Conservation (phyloP, 2,329 filamentous ascomycete species). For the Microcera coccophila region DNA sequence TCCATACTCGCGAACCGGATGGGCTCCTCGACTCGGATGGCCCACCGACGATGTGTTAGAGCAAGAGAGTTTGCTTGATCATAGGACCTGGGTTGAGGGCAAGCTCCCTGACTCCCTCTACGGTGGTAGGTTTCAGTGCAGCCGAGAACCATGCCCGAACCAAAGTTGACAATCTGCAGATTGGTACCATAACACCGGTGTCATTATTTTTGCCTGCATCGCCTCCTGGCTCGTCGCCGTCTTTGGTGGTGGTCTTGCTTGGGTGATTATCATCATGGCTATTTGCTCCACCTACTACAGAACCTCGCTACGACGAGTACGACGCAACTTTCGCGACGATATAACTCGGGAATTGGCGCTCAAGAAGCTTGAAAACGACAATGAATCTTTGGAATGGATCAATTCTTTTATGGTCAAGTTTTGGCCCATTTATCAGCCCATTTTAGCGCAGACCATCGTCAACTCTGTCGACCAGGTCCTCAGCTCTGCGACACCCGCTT, state of each 20-base stretch:
- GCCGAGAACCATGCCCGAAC: not conserved
- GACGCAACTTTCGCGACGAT: conserved; percentile 94
- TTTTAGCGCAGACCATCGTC: conserved; percentile 87
- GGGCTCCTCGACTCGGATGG: conserved; percentile 82
- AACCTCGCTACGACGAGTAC: conserved; percentile 87
- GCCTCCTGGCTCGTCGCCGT: conserved; percentile 85
- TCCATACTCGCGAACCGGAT: conserved; percentile 61
- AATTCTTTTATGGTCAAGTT: conserved; percentile 98
- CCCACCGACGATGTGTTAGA: conserved; percentile 54
- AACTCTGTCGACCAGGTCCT: conserved; percentile 94
- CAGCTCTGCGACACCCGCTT: conserved; percentile 84
- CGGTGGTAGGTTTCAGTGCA: conserved; percentile 57
- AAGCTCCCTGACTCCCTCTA: conserved; percentile 86
- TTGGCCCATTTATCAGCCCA: conserved; percentile 97
- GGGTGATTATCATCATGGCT: conserved; percentile 92
- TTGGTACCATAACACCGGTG: conserved; percentile 96
- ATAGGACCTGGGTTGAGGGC: conserved; percentile 81
- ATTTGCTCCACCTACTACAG: conserved; percentile 92
- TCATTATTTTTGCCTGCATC: conserved; percentile 90
- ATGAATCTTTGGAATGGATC: conserved; percentile 95
- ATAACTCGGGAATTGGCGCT: conserved; percentile 85
- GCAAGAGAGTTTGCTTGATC: conserved; percentile 72
- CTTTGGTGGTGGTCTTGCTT: conserved; percentile 85
- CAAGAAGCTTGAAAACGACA: conserved; percentile 81
- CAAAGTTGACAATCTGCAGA: conserved; percentile 49